Base-by-base conservation (phyloP, 129 eudicot genomes). In the Oenanthe sinensis region DNA sequence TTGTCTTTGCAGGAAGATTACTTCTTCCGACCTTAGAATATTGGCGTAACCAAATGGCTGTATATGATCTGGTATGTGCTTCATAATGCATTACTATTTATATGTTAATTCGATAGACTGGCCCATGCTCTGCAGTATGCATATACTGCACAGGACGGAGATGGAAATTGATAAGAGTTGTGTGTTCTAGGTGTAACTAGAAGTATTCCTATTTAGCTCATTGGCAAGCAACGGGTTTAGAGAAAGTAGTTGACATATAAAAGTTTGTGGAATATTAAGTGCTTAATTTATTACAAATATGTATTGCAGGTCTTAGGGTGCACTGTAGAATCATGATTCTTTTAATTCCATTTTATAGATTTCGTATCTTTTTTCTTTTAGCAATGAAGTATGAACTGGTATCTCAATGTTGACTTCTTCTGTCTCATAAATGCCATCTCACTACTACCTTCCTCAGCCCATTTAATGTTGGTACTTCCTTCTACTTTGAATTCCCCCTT, bases 21-120 rank as follows among this genome's bases (percentile, higher is more conserved):
- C 87, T 86, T 15, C 81, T 91, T 58, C 97, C 97, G 13, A 40
- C 77, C 39, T 83, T 91, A 76, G 93, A 89, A 82, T 91, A 81
- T 76, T 91, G 97, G 94, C 94, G 90, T 82, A 91, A 89, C 79
- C 90, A 91, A 62, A 84, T 37, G 37, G 84, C 79, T 16, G 49
- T 91, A 47, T 89, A 86, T 86, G 92, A 87, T 83, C 81, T 44
- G 88, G 97, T 87, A 82, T 43, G 89, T 89, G 26, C 76, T 73
- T 39, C 7, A 4, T 71, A 24, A 49, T 47, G 77, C 39, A 50
- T 71, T 22, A 20, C 71, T 72, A 71, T 65, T 44, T 69, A 62
- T 54, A 5, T 65, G 30, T 65, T 30, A 33, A 40, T 67, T 26
- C 8, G 39, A 20, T 28, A 15, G 72, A 67, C 72, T 30, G 5